Conservation (phyloP, 108 stramenopile genomes). For the Licmophora abbreviata region DNA sequence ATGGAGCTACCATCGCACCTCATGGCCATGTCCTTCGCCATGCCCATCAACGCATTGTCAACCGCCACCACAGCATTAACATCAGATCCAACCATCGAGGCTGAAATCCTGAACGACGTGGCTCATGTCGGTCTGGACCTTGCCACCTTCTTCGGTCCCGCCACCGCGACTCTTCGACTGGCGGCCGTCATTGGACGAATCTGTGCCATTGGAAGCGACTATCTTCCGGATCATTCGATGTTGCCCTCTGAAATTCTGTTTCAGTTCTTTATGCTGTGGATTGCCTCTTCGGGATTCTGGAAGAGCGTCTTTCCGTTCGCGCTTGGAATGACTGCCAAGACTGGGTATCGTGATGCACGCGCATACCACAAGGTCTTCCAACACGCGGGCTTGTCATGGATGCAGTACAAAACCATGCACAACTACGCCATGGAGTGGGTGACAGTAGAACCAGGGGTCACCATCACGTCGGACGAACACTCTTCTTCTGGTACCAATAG, state of each 20-base stretch:
- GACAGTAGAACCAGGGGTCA: conserved; percentile 6
- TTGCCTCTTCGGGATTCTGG: conserved; percentile 4
- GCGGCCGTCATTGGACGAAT: conserved; percentile 20
- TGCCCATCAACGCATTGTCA: no score
- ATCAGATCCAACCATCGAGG: conserved; percentile 17
- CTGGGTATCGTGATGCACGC: background rate
- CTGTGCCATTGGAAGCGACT: conserved; percentile 22
- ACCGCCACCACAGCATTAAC: no score
- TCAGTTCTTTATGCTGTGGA: conserved; percentile 20
- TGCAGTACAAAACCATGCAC: conserved; percentile 13
- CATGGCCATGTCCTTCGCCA: no score
- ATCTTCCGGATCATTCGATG: conserved; percentile 26
- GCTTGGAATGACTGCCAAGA: conserved; percentile 1
- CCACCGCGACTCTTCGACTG: conserved; percentile 6
- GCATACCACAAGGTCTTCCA: conserved; percentile 7
- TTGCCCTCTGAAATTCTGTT: conserved; percentile 22
- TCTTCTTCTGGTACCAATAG: no score
- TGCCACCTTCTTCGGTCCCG: conserved; percentile 13
- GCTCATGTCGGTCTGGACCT: conserved; percentile 35
- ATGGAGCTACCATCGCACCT: no score
- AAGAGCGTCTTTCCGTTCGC: background rate
- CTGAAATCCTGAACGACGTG: conserved; percentile 23
- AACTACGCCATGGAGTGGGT: conserved; percentile 16
- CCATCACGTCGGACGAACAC: conserved; percentile 11
- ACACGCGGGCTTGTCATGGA: conserved; percentile 15